Conservation (phyloP, 345 rosid genomes). For the Euphorbia tirucalli region DNA sequence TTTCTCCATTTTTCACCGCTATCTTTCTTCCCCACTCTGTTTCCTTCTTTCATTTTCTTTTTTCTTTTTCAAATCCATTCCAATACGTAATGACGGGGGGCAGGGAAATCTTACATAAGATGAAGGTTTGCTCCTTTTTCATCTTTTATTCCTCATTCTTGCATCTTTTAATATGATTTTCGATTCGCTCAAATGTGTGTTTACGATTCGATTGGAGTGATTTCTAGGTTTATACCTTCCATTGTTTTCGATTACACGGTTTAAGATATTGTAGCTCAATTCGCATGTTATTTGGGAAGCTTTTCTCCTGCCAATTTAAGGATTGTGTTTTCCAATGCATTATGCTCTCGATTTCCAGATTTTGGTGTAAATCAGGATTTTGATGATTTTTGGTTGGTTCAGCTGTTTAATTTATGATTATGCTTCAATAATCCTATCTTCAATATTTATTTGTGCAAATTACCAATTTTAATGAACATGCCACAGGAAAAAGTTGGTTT, state of each 20-base stretch:
- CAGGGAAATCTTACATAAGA: slow-evolving; percentile 64
- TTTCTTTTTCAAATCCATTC: no score
- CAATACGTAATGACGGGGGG: slow-evolving; percentile 17
- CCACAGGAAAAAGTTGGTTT: slow-evolving; percentile 72
- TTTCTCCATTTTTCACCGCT: no score
- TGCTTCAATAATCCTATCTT: not conserved
- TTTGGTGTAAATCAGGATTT: not conserved
- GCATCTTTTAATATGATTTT: no score
- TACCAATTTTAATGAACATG: not conserved
- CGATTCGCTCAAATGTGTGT: not conserved
- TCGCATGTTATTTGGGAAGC: not conserved
- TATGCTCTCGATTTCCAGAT: no score
- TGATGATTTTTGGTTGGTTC: not conserved
- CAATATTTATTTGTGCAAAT: not conserved
- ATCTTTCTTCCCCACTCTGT: not conserved
- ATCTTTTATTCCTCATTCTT: not conserved
- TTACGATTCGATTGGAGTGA: no score
- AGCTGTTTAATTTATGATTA: not conserved
- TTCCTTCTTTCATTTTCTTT: not conserved
- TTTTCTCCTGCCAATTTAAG: not conserved
- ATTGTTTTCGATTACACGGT: not conserved
- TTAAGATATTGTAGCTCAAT: not conserved
- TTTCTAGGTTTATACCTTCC: not conserved
- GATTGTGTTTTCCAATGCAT: not conserved
- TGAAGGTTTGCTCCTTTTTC: slow-evolving; percentile 49